Evolutionary conservation across 139 green algal genomes (phyloP).

Genomic region (Pleodorina starrii): DNA sequence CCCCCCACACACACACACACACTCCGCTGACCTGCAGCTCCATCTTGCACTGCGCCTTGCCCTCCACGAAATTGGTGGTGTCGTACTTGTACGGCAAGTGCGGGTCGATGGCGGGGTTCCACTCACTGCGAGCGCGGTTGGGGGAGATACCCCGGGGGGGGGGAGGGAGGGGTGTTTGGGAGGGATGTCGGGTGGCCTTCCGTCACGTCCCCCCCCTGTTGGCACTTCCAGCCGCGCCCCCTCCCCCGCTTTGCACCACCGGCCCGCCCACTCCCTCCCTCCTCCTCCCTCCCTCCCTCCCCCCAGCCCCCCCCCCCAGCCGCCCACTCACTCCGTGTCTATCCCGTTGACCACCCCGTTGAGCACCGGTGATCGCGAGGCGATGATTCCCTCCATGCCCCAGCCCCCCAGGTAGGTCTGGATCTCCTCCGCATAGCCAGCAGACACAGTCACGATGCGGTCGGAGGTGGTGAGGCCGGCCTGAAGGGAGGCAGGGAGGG

Average conservation of each 20-base stretch:
- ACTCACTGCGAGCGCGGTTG: constrained; percentile 71
- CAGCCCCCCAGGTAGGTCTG: constrained; percentile 80
- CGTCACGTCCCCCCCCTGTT: no score
- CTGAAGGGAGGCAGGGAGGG: constrained; percentile 50
- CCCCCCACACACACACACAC: constrained; percentile 30
- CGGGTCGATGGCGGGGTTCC: constrained; percentile 81
- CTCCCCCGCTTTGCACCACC: no score
- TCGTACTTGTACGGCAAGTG: constrained; percentile 75
- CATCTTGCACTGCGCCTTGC: constrained; percentile 82
- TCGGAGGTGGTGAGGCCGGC: constrained; percentile 86
- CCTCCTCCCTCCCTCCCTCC: no score
- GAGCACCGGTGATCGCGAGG: constrained; percentile 68
- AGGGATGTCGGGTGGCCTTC: no score
- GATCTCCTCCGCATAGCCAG: constrained; percentile 87
- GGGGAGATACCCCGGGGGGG: no score
- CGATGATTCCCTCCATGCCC: constrained; percentile 74
- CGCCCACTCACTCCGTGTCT: constrained; percentile 76
- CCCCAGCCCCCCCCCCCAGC: no score
- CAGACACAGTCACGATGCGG: constrained; percentile 83
- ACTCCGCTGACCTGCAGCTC: constrained; percentile 64
- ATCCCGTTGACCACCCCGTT: constrained; percentile 92
- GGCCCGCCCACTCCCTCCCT: no score
- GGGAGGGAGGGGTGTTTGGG: no score
- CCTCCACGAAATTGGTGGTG: constrained; percentile 63
- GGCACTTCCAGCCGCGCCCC: no score